Base-by-base conservation (phyloP, 108 stramenopile species). In the Fistulifera pelliculosa region DNA sequence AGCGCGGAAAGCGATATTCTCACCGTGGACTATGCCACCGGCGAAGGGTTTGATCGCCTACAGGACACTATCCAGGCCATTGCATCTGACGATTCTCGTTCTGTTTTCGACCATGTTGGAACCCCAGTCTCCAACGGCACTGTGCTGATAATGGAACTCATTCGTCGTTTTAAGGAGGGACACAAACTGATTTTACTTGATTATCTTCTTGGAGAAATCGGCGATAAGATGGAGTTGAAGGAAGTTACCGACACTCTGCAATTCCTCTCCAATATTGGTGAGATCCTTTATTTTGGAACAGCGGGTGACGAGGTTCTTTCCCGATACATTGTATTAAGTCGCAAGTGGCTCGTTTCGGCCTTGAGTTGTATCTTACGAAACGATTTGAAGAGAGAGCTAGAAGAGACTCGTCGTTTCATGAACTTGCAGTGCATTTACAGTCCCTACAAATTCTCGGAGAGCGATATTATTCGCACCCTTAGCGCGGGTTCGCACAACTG, bases 281-380 rank as follows among this genome's bases (percentile, higher is more conserved):
- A 75, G 42, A 25, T 77, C 2, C 52, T 78, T 0, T 78, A 77
- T 58, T 75, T 67, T 67, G 73, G 73, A 11, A 58, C 39, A 28
- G 27, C 41, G 6, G 41, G 49, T 2, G 66, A 73, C 41, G 64
- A 69, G 31, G 49, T 70, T 3, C 64, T 83, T 1, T 76, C 73
- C 1, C 62, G 78, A 15, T 85, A 72, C 42, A 60, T 85, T 21
- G 70, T 89, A 40, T 56, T 90, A 27, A 76, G 67, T 38, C 88
- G 80, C 2, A 68, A 76, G 41, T 90, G 88, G 89, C 64, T 90
- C 3, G 80, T 85, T 31, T 72, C 81, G 31, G 85, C 80, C 2
- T 66, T 86, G 48, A 79, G 73, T 8, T 81, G 82, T 45, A 78
- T 90, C 56, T 57, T 90, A 1, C 41, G 69, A 24, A 73, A 73